Percentiles rank a stretch among this genome's conserved stretches.
These are phyloP conservation scores for Ichthyophonus hoferi DNA, from an alignment of 208 protist genomes.

Conservation along the genomic window DNA sequence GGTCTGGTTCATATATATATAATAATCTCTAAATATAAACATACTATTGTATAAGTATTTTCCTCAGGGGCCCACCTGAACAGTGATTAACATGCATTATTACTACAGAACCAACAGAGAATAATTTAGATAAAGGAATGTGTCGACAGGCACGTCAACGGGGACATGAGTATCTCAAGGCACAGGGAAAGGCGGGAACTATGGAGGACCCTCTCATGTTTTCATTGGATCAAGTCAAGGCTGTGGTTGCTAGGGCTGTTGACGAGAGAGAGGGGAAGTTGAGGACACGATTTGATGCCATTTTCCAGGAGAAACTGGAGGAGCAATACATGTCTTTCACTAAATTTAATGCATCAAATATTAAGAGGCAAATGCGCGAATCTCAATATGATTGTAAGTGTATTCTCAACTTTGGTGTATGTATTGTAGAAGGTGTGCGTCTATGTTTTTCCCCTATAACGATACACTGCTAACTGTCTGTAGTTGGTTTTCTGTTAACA, in stretches of 20 bases:
- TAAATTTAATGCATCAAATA: slow-evolving; percentile 44
- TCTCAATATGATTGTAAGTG: slow-evolving; percentile 20
- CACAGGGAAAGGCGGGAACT: background rate
- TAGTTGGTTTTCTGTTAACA: too few relatives aligned
- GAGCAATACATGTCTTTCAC: slow-evolving; percentile 39
- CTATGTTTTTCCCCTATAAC: too few relatives aligned
- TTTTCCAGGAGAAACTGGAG: slow-evolving; percentile 34
- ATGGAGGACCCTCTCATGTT: slow-evolving; percentile 23
- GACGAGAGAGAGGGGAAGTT: slow-evolving; percentile 30
- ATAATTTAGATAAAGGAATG: background rate
- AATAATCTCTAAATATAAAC: background rate
- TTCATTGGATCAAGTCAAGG: slow-evolving; percentile 31
- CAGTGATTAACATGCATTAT: background rate
- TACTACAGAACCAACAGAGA: background rate
- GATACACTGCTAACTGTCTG: too few relatives aligned
- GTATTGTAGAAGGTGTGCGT: too few relatives aligned
- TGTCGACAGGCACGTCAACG: background rate
- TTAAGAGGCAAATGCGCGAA: slow-evolving; percentile 28
- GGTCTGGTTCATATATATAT: background rate
- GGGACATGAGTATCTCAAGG: background rate
- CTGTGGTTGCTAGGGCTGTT: slow-evolving; percentile 30
- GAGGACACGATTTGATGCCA: slow-evolving; percentile 26
- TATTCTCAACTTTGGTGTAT: too few relatives aligned
- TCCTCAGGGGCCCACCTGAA: too few relatives aligned
- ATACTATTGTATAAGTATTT: background rate